phyloP scores from a whole-genome alignment of 176 grass and related monocot species.

The Avena insularis region DNA sequence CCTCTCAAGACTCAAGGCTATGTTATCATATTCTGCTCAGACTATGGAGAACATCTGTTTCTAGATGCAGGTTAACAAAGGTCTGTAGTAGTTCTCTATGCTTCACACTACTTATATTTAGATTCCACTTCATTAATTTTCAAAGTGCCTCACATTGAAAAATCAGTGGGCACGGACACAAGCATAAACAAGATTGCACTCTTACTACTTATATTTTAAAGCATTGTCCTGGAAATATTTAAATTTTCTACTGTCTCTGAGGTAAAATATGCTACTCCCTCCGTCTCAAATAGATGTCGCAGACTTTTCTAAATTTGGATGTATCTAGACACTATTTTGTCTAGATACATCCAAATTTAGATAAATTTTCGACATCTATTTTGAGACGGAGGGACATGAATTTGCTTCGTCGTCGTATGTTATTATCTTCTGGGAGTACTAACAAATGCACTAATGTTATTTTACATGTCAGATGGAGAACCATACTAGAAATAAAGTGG shows the following conservation, averaged over 20 bases:
- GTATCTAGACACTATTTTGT: too few species aligned
- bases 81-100: slow-evolving; percentile 4
- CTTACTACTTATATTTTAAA: slow-evolving; percentile 7
- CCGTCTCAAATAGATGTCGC: too few species aligned
- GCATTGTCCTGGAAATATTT: neutral
- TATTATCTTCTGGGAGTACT: slow-evolving; percentile 15
- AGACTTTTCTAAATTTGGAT: too few species aligned
- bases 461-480: slow-evolving; percentile 30
- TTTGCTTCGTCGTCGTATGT: neutral
- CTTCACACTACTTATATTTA: neutral
- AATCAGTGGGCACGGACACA: neutral
- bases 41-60: slow-evolving; percentile 36
- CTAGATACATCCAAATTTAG: too few species aligned
- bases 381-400: neutral
- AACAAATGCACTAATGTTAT: neutral
- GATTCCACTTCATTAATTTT: slow-evolving; percentile 17
- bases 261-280: neutral
- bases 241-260: neutral
- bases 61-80: slow-evolving; percentile 21
- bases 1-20: slow-evolving; percentile 4
- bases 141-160: neutral
- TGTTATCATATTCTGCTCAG: slow-evolving; percentile 31
- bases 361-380: too few species aligned
- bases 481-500: neutral
- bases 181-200: slow-evolving; percentile 8